phyloP scores from a whole-genome alignment of 2,329 filamentous ascomycete species.

The Dothideomycetes sp. region DNA sequence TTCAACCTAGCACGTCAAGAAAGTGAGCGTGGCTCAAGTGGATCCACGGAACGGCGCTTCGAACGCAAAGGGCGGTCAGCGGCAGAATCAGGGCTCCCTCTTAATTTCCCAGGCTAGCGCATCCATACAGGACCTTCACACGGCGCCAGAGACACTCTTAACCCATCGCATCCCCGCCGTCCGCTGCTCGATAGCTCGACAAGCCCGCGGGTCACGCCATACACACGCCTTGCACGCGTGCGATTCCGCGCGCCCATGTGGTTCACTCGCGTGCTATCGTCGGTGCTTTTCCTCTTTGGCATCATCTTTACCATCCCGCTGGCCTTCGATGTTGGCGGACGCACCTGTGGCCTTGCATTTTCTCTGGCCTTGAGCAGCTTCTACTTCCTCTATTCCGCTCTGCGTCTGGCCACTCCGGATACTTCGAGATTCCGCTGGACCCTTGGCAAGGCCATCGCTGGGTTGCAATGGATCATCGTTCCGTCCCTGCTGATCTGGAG shows the following conservation, averaged over 20 bases:
- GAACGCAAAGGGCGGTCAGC: constrained; percentile 7
- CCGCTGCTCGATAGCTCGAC: neutral
- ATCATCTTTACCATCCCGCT: constrained; percentile 94
- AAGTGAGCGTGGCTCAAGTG: neutral
- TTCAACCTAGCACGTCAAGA: too few species aligned
- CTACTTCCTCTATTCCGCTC: constrained; percentile 77
- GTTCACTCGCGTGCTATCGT: constrained; percentile 63
- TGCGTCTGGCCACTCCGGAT: constrained; percentile 73
- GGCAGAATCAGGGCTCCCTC: constrained; percentile 5
- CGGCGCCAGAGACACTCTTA: neutral
- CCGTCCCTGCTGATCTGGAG: constrained; percentile 87
- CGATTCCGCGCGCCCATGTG: constrained; percentile 47
- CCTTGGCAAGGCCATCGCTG: constrained; percentile 56
- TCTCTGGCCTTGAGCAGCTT: constrained; percentile 80
- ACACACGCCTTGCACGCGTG: constrained; percentile 8
- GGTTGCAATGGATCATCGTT: constrained; percentile 78
- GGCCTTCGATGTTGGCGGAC: constrained; percentile 93
- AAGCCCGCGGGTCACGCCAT: neutral
- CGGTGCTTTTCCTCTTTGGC: constrained; percentile 75
- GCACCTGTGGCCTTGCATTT: constrained; percentile 87
- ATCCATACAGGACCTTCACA: neutral
- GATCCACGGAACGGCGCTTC: neutral
- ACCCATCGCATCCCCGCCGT: neutral
- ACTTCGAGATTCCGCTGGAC: constrained; percentile 63
- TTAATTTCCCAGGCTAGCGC: neutral